Base-by-base conservation (phyloP, 768 basidiomycete genomes). In the Tricholoma hemisulphureum region DNA sequence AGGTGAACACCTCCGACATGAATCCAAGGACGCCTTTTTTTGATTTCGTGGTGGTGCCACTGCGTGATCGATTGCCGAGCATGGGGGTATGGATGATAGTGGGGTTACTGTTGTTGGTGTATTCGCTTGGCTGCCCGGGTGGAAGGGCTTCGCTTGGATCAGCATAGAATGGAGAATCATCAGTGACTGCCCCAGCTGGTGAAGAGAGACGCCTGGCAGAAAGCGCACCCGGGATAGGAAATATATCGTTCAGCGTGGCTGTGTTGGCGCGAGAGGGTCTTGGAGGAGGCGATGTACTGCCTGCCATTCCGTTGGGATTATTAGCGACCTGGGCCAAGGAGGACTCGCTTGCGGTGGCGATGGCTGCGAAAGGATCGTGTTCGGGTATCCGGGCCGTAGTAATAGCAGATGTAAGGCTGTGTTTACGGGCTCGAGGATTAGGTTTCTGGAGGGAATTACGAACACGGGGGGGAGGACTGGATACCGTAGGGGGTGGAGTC, bases 241-340 rank as follows among this genome's bases (percentile, higher is more conserved):
- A 87, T 65, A 93, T 74, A 73, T 94, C 91, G 72, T 81, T 85
- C 50, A 93, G 79, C 55, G 80, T 92, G 31, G 87, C 88, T 4
- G 92, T 94, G 71, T 94, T 94, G 58, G 88, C 88, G 56, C 92
- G 83, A 46, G 90, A 91, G 0, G 92, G 92, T 43, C 92, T 83
- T 2, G 88, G 86, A 8, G 91, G 91, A 1, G 90, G 85, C 0
- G 84, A 73, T 2, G 80, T 67, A 48, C 74, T 69, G 60, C 77
- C 68, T 53, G 70, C 69, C 69, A 74, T 73, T 59, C 65, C 71
- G 65, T 65, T 73, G 56, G 72, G 64, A 69, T 58, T 67, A 66
- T 58, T 63, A 63, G 68, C 65, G 46, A 59, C 63, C 35, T 70
- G 67, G 59, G 66, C 51, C 65, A 72, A 64, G 18, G 54, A 23